Conservation (phyloP, 2,329 filamentous ascomycete species). For the Nothophoma quercina region DNA sequence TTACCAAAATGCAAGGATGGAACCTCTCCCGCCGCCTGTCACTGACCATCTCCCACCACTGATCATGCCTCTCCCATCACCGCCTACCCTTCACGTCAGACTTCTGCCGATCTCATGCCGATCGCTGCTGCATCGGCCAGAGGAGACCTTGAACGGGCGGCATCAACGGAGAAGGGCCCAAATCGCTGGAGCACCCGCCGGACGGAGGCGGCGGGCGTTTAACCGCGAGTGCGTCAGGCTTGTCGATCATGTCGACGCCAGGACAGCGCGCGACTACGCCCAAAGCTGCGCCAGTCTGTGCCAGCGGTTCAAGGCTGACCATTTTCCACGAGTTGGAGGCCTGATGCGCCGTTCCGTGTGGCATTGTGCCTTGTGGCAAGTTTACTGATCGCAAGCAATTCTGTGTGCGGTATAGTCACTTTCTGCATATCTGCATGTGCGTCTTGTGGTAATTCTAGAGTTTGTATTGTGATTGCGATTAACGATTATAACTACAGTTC, state of each 20-base stretch:
- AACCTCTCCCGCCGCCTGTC: too few species aligned
- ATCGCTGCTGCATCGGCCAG: neutral
- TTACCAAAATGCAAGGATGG: neutral
- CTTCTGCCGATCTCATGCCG: conserved; percentile 4
- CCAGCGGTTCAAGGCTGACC: neutral
- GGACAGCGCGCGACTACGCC: neutral
- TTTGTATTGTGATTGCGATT: conserved; percentile 1
- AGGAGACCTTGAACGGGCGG: neutral
- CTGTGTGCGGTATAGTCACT: neutral
- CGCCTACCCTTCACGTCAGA: too few species aligned
- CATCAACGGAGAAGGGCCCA: conserved; percentile 14
- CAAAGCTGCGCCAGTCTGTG: neutral
- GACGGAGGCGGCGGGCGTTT: conserved; percentile 8
- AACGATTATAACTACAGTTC: conserved; percentile 14
- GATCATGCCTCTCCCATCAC: too few species aligned
- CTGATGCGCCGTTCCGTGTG: conserved; percentile 4
- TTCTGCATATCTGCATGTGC: too few species aligned
- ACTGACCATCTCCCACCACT: too few species aligned
- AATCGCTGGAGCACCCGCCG: conserved; percentile 16
- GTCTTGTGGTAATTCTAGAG: neutral
- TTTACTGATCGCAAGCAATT: conserved; percentile 1
- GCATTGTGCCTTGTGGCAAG: neutral
- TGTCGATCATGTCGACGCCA: conserved; percentile 11
- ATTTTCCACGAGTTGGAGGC: conserved; percentile 8
- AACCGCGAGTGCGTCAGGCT: conserved; percentile 5